Evolutionary conservation across 371 early-diverging fungal species (phyloP), one percentile per base, ranked within the genome.

Genomic region (Mortierella sp.): DNA sequence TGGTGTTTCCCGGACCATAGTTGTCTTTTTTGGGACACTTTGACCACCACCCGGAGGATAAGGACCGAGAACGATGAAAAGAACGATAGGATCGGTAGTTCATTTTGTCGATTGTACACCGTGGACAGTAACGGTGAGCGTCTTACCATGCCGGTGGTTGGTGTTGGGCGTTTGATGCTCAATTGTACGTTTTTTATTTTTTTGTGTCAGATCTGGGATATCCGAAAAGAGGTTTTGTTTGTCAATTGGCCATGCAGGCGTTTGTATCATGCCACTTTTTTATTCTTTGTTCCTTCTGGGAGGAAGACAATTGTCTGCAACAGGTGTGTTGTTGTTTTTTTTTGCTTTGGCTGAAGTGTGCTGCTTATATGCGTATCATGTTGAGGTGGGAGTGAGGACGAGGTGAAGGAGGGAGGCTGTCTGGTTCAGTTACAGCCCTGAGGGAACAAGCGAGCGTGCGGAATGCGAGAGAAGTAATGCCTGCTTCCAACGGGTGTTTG

Each of bases 171-270:
- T 35, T 60, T 32, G 14, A 1, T 32, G 63, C 38, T 63, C 35
- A 63, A 35, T 32, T 63, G 63, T 4, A 18, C 21, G 55, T 8
- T 55, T 29, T 21, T 55, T 55, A 4, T 35, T 1, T 32, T 14
- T 71, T 71, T 68, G 68, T 68, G 68, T 68, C 68, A 68, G 68
- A 68, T 68, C 68, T 68, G 68, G 68, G 41, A 68, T 68, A 68
- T 68, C 68, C 68, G 68, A 68, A 24, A 21, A 35, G 48, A 48
- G 7, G 48, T 43, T 48, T 43, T 71, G 71, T 12, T 14, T 14
- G 48, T 46, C 48, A 46, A 46, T 12, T 46, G 48, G 14, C 48
- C 71, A 41, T 68, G 43, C 68, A 21, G n/a, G 35, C 27, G 51
- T 63, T 12, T 12, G 44, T 71, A 46, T 71, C 71, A 71, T 71